Conservation (phyloP, 257 asterid species). For the Rhazya stricta region DNA sequence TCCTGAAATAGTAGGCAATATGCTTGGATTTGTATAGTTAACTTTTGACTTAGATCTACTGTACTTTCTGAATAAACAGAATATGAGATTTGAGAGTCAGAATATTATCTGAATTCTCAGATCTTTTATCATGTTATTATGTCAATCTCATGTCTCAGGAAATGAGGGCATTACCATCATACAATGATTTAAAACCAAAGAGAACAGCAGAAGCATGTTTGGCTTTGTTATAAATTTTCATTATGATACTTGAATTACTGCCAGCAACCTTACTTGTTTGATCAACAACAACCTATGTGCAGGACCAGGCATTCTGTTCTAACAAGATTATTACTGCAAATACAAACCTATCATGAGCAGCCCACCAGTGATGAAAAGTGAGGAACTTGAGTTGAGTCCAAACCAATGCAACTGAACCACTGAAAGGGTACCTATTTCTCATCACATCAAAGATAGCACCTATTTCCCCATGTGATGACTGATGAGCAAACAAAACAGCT, state of each 20-base stretch:
- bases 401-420: neutral
- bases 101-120: neutral
- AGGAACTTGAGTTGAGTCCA: neutral
- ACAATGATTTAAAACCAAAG: neutral
- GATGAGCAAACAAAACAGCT: neutral
- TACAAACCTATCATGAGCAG: neutral
- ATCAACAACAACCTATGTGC: neutral
- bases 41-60: neutral
- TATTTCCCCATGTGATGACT: no score
- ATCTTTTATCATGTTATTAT: neutral
- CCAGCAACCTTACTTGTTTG: neutral
- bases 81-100: neutral
- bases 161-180: neutral
- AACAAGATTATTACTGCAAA: neutral
- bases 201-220: neutral
- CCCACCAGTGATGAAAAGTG: neutral
- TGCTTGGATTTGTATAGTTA: neutral
- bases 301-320: neutral
- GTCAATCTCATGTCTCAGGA: neutral
- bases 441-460: neutral
- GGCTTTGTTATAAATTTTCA: no score
- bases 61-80: neutral
- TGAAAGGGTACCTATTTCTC: neutral
- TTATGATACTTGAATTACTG: no score
- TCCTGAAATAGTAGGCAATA: neutral